Percentiles rank a stretch among this genome's conserved stretches.
These are phyloP conservation scores for Picea engelmannii DNA, from an alignment of 83 land plant species.

Conservation along the genomic window DNA sequence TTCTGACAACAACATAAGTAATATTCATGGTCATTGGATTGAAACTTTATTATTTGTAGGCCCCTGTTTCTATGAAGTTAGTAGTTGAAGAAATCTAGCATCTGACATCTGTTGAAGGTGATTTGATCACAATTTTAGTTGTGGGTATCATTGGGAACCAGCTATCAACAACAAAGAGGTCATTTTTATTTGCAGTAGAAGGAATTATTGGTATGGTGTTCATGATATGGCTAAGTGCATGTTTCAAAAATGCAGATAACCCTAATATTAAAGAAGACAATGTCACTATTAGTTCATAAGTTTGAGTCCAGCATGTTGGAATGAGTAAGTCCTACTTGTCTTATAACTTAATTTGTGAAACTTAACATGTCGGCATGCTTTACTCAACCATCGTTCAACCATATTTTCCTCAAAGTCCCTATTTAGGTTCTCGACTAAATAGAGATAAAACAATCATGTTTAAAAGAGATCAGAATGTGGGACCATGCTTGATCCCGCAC, in stretches of 20 bases:
- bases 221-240: constrained; percentile 25
- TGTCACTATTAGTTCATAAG: not conserved
- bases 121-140: too few species aligned
- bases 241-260: constrained; percentile 20
- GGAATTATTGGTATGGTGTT: constrained; percentile 29
- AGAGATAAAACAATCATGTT: too few species aligned
- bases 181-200: constrained; percentile 30
- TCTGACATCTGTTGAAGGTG: constrained; percentile 37
- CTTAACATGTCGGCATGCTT: too few species aligned
- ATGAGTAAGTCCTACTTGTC: too few species aligned
- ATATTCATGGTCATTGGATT: constrained; percentile 37
- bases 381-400: too few species aligned
- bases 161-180: constrained; percentile 35
- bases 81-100: constrained; percentile 40
- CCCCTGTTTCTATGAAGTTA: constrained; percentile 40
- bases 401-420: too few species aligned
- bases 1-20: constrained; percentile 27
- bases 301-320: not conserved
- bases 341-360: too few species aligned
- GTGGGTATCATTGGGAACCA: constrained; percentile 9
- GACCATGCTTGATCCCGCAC: too few species aligned
- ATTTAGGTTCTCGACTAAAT: too few species aligned
- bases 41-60: constrained; percentile 43
- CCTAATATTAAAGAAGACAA: not conserved
- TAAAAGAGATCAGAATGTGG: too few species aligned